These are phyloP conservation scores for Pseudonitzschia multiseries DNA, from an alignment of 108 stramenopile species.

Conservation along the genomic window DNA sequence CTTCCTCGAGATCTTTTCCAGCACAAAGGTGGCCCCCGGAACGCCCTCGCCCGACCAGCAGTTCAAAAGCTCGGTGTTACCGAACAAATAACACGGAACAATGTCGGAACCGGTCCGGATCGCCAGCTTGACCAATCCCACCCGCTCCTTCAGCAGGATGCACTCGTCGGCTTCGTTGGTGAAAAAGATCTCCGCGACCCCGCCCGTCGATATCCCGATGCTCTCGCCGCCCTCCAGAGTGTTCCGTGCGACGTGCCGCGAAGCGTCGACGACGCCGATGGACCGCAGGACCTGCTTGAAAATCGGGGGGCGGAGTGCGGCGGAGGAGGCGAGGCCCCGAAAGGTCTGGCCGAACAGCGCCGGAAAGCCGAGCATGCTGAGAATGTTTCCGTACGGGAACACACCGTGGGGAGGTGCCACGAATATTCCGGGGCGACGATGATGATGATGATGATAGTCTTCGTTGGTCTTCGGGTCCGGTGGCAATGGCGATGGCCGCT, in stretches of 20 bases:
- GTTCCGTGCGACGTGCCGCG: conserved; percentile 33
- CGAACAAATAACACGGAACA: conserved; percentile 59
- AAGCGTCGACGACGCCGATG: conserved; percentile 40
- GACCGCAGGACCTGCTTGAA: conserved; percentile 49
- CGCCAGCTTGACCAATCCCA: conserved; percentile 59
- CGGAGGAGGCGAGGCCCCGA: conserved; percentile 36
- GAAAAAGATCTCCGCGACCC: conserved; percentile 54
- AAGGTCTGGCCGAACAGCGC: conserved; percentile 29
- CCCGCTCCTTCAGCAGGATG: conserved; percentile 36
- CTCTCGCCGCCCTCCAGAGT: conserved; percentile 26
- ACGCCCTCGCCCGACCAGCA: conserved; percentile 41
- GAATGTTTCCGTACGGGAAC: conserved; percentile 49
- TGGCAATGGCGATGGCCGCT: conserved; percentile 13
- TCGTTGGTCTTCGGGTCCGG: neutral
- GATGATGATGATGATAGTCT: neutral
- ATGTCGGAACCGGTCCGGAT: conserved; percentile 58
- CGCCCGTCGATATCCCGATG: conserved; percentile 50
- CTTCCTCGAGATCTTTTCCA: conserved; percentile 41
- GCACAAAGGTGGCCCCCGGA: conserved; percentile 17
- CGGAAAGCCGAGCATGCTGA: conserved; percentile 37
- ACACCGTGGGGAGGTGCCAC: conserved; percentile 50
- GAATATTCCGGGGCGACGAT: conserved; percentile 32
- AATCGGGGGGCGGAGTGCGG: conserved; percentile 43
- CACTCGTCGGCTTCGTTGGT: conserved; percentile 40
- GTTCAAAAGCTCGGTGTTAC: conserved; percentile 45